Conservation (phyloP, 2,329 filamentous ascomycete genomes). For the Calonectria hawksworthii region DNA sequence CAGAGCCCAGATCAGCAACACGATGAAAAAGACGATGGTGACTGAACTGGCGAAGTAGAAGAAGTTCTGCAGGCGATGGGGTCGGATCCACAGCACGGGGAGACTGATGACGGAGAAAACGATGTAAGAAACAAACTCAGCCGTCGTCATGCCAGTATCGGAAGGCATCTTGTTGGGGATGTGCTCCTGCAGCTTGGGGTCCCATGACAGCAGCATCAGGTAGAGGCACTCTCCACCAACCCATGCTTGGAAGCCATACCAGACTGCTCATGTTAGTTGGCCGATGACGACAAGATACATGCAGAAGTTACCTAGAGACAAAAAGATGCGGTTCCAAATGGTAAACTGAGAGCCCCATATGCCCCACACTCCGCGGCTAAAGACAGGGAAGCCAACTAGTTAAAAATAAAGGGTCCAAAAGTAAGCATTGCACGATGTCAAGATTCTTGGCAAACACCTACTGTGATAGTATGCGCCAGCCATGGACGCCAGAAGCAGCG, state of each 20-base stretch:
- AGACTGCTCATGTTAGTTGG: conserved; percentile 20
- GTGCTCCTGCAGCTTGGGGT: conserved; percentile 57
- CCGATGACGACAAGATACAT: background rate
- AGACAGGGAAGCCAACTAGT: conserved; percentile 55
- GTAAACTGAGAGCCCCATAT: conserved; percentile 59
- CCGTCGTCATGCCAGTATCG: conserved; percentile 59
- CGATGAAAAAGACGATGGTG: conserved; percentile 57
- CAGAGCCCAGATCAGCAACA: conserved; percentile 59
- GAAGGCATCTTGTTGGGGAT: conserved; percentile 58
- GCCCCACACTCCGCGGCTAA: conserved; percentile 55
- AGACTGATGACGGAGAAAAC: conserved; percentile 60
- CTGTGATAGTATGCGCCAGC: conserved; percentile 58
- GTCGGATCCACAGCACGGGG: conserved; percentile 60
- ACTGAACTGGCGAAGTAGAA: conserved; percentile 57
- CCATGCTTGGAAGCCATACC: conserved; percentile 61
- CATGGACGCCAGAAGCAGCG: conserved; percentile 59
- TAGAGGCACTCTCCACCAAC: conserved; percentile 62
- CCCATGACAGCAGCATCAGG: conserved; percentile 60
- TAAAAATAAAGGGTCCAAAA: conserved; percentile 2
- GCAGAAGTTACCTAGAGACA: conserved; percentile 53
- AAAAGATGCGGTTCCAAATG: conserved; percentile 58
- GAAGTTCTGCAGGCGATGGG: conserved; percentile 58
- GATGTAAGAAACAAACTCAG: conserved; percentile 59
- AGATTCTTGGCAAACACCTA: conserved; percentile 37
- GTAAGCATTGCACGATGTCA: background rate